These are phyloP conservation scores for Kazachstania viticola DNA, from an alignment of 805 yeast genomes.

Conservation along the genomic window DNA sequence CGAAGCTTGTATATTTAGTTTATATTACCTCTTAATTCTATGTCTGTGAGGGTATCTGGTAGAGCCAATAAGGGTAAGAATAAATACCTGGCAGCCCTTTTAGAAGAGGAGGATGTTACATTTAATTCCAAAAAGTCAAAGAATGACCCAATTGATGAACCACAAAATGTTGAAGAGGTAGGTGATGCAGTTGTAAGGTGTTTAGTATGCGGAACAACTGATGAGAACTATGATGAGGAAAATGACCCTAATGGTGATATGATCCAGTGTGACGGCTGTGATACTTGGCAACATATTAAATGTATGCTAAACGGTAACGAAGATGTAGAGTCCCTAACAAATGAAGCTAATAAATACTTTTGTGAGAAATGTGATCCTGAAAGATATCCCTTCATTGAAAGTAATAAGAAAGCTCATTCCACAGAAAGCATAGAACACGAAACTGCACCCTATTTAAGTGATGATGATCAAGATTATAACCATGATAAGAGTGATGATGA, in stretches of 20 bases:
- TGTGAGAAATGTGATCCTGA: conserved; percentile 45
- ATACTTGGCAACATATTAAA: conserved; percentile 60
- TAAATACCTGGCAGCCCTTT: conserved; percentile 18
- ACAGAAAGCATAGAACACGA: conserved; percentile 5
- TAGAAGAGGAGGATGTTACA: conserved; percentile 21
- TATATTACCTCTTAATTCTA: conserved; percentile 1
- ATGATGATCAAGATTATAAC: too few relatives aligned
- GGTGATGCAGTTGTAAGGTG: conserved; percentile 46
- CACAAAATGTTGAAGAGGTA: too few relatives aligned
- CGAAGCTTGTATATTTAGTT: too few relatives aligned
- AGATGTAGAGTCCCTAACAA: conserved; percentile 13
- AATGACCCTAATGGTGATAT: conserved; percentile 41
- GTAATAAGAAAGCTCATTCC: too few relatives aligned
- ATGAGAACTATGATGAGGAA: conserved; percentile 45
- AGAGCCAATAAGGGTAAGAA: conserved; percentile 35
- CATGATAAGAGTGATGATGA: conserved; percentile 4
- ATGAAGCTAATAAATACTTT: conserved; percentile 36
- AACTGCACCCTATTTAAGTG: conserved; percentile 4
- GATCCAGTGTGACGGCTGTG: conserved; percentile 57
- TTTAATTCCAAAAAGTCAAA: conserved; percentile 5
- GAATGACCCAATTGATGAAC: conserved; percentile 7
- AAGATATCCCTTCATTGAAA: conserved; percentile 27
- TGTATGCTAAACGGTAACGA: conserved; percentile 40
- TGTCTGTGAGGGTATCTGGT: conserved; percentile 31
- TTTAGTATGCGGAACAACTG: conserved; percentile 48